A percentile compares a stretch with the other conserved stretches of the same genome.
phyloP scores from a whole-genome alignment of 176 grass and related monocot species.

The Lolium perenne region DNA sequence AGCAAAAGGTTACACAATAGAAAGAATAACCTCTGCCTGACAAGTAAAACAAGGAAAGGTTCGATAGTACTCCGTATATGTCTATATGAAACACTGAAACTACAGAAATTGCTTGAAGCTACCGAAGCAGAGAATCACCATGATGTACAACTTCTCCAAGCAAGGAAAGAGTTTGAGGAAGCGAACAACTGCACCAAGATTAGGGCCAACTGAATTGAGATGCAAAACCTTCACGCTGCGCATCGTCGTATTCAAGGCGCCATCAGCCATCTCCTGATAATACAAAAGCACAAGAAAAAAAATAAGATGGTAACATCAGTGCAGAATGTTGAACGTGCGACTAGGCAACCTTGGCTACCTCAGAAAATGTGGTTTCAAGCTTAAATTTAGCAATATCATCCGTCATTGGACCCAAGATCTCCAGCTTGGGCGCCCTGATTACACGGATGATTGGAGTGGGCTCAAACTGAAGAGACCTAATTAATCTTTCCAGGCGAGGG shows the following conservation, averaged over 20 bases:
- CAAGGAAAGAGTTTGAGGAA: not conserved
- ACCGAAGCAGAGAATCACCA: not conserved
- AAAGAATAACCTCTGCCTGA: not conserved
- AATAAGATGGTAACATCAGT: not conserved
- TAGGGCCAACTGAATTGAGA: not conserved
- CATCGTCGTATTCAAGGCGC: not conserved
- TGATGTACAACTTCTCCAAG: conserved; percentile 1
- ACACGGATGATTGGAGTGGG: not conserved
- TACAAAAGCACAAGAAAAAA: not conserved
- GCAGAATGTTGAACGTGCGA: not conserved
- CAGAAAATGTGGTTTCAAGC: not conserved
- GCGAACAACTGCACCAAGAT: not conserved
- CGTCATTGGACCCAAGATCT: not conserved
- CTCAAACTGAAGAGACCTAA: not conserved
- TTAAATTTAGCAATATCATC: not conserved
- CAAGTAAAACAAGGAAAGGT: not conserved
- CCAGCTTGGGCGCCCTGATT: not conserved
- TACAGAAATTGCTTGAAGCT: not conserved
- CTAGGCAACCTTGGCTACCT: not conserved
- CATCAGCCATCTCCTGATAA: not conserved
- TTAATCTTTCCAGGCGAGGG: not conserved
- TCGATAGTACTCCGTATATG: not conserved
- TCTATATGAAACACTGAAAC: not conserved
- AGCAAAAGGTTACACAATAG: not conserved
- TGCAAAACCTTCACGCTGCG: not conserved